phyloP scores from a whole-genome alignment of 2,329 filamentous ascomycete genomes.

The Diaporthe citri region DNA sequence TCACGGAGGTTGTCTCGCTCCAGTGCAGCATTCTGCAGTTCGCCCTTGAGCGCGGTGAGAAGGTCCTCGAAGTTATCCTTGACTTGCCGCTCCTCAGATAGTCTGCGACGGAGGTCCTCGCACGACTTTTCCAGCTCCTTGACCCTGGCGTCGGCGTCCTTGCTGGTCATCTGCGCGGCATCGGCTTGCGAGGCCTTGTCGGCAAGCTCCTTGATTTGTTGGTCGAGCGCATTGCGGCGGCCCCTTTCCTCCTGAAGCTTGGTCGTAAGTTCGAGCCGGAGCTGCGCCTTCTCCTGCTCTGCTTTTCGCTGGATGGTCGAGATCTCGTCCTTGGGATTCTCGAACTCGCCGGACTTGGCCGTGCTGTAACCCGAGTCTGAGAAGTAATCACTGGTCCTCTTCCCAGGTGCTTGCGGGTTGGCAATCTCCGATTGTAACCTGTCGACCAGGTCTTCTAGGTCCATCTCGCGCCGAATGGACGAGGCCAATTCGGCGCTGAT shows the following conservation, averaged over 20 bases:
- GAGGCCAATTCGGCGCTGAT: slow-evolving; percentile 93
- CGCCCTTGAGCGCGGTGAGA: slow-evolving; percentile 83
- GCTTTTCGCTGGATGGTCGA: slow-evolving; percentile 85
- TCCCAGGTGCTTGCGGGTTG: slow-evolving; percentile 68
- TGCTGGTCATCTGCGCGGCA: slow-evolving; percentile 65
- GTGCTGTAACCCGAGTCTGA: slow-evolving; percentile 95
- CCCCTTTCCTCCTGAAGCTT: slow-evolving; percentile 90
- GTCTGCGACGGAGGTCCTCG: slow-evolving; percentile 84
- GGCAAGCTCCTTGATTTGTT: slow-evolving; percentile 85
- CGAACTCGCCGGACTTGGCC: slow-evolving; percentile 78
- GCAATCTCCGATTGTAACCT: slow-evolving; percentile 82
- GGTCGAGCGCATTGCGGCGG: slow-evolving; percentile 81
- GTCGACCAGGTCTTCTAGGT: slow-evolving; percentile 94
- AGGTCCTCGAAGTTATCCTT: slow-evolving; percentile 97
- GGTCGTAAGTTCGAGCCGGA: slow-evolving; percentile 85
- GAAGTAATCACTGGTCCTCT: slow-evolving; percentile 96
- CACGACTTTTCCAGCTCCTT: slow-evolving; percentile 84
- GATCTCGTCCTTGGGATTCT: slow-evolving; percentile 76
- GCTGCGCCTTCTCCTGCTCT: slow-evolving; percentile 90
- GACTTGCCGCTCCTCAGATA: slow-evolving; percentile 86
- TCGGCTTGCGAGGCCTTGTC: slow-evolving; percentile 78
- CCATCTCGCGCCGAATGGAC: slow-evolving; percentile 95
- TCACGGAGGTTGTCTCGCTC: slow-evolving; percentile 94
- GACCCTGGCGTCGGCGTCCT: slow-evolving; percentile 71
- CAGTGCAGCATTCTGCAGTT: slow-evolving; percentile 84